Percentiles rank a stretch among this genome's conserved stretches.
phyloP scores from a whole-genome alignment of 2,329 filamentous ascomycete species.

The Colletotrichum kahawae region DNA sequence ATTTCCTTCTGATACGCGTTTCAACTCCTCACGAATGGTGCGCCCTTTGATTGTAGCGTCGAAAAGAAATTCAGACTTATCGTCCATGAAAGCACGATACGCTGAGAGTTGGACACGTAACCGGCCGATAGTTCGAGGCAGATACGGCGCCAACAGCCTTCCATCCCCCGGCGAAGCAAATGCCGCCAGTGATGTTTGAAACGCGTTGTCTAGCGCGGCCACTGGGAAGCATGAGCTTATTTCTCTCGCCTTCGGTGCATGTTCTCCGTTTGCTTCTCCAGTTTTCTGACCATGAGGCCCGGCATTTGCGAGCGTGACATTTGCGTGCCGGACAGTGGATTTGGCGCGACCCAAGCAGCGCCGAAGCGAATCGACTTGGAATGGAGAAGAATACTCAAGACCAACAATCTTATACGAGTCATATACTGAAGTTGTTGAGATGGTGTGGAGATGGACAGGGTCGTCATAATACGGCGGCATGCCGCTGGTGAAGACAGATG shows the following conservation, averaged over 20 bases:
- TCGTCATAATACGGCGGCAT: background rate
- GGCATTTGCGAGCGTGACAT: conserved; percentile 27
- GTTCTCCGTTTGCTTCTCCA: background rate
- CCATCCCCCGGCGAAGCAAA: conserved; percentile 35
- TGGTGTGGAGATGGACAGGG: background rate
- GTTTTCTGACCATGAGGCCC: conserved; percentile 12
- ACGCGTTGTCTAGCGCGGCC: conserved; percentile 33
- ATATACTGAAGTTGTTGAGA: background rate
- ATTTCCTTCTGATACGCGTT: background rate
- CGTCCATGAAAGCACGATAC: background rate
- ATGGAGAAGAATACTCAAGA: background rate
- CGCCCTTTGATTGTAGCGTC: background rate
- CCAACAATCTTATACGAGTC: background rate
- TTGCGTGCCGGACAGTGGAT: background rate
- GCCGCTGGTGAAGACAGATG: background rate
- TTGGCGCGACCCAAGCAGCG: background rate
- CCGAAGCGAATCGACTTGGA: background rate
- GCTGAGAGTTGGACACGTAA: background rate
- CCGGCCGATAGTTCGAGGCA: background rate
- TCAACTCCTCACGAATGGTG: background rate
- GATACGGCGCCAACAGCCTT: conserved; percentile 28
- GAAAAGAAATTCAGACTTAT: background rate
- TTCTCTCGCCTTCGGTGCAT: background rate
- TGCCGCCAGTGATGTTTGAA: conserved; percentile 37
- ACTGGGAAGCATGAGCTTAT: background rate